Percentiles rank a stretch among this genome's conserved stretches.
These are phyloP conservation scores for Malus hybrid DNA, from an alignment of 331 rosid species.

Conservation along the genomic window DNA sequence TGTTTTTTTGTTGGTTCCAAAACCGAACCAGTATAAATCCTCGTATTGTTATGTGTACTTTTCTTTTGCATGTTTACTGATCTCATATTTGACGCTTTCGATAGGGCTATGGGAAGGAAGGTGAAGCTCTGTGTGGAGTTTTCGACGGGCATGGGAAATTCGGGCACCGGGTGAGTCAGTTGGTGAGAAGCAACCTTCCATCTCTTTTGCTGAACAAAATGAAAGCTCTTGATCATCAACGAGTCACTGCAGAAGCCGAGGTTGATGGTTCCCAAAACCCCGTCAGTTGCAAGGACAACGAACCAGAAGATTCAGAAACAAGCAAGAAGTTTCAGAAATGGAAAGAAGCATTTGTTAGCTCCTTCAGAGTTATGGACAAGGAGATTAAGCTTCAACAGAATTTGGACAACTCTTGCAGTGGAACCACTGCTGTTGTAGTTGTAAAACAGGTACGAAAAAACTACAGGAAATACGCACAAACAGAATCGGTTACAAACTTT, in stretches of 20 bases:
- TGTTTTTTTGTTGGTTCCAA: too few relatives aligned
- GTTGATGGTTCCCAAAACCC: not conserved
- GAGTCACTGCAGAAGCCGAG: not conserved
- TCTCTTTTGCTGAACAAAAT: conserved; percentile 31
- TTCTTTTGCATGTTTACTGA: too few relatives aligned
- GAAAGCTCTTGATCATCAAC: not conserved
- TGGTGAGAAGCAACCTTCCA: conserved; percentile 38
- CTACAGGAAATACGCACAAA: too few relatives aligned
- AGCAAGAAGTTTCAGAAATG: conserved; percentile 14
- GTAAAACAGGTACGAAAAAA: conserved; percentile 37
- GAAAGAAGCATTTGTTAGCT: conserved; percentile 35
- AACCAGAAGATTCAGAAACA: not conserved
- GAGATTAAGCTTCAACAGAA: conserved; percentile 47
- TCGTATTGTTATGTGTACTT: not conserved
- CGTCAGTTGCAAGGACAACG: too few relatives aligned
- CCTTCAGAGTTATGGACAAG: conserved; percentile 62
- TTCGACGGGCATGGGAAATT: conserved; percentile 80
- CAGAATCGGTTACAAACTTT: too few relatives aligned
- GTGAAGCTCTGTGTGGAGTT: conserved; percentile 45
- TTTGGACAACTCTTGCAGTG: conserved; percentile 52
- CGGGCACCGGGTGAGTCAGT: conserved; percentile 56
- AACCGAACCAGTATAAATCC: too few relatives aligned
- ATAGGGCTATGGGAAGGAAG: conserved; percentile 43
- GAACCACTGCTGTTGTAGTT: conserved; percentile 57
- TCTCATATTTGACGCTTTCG: not conserved